Evolutionary conservation across 2,329 filamentous ascomycete genomes (phyloP), one percentile per base, ranked within the genome.

Genomic region (Ophiognomonia clavigignenti-juglandacearum): DNA sequence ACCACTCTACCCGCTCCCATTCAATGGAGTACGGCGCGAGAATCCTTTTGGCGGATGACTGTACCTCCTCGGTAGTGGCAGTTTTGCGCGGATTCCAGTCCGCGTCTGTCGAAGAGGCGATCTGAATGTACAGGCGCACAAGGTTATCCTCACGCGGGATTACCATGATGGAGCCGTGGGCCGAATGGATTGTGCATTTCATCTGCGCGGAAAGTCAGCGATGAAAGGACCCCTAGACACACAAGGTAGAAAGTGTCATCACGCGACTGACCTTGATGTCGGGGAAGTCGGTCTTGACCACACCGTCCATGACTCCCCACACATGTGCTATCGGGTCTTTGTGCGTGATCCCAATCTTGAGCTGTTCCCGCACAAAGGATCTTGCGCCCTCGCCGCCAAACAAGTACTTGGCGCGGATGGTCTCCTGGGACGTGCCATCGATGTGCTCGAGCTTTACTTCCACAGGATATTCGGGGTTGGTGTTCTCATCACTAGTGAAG

Each of bases 241-340:
- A n/a, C n/a, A n/a, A n/a, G n/a, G n/a, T n/a, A n/a, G 14, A 23
- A 29, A 27, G 6, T 9, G 32, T 6, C 38, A 27, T 44, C 5
- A 6, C 14, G 8, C 18, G 5, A 54, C 66, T 42, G 26, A 80
- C 80, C 70, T 87, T 84, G 57, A 90, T 87, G 59, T 92, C 86
- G 0, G 86, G 85, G 54, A 89, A 89, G 57, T 88, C 75, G 0
- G 85, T 88, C 59, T 79, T 73, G 19, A 86, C 80, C 2, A 88
- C 82, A 27, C 85, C 77, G 57, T 89, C 85, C 70, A 88, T 85
- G 16, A 88, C 85, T 36, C 84, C 84, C 85, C 85, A 89, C 22
- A 88, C 81, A 59, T 86, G 73, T 38, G 83, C 74, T 46, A 83
- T 83, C 14, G 83, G 83, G 57, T 88, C 84, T 51, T 83, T 82